Conservation (phyloP, 306 rosid genomes). For the Fragaria iinumae region DNA sequence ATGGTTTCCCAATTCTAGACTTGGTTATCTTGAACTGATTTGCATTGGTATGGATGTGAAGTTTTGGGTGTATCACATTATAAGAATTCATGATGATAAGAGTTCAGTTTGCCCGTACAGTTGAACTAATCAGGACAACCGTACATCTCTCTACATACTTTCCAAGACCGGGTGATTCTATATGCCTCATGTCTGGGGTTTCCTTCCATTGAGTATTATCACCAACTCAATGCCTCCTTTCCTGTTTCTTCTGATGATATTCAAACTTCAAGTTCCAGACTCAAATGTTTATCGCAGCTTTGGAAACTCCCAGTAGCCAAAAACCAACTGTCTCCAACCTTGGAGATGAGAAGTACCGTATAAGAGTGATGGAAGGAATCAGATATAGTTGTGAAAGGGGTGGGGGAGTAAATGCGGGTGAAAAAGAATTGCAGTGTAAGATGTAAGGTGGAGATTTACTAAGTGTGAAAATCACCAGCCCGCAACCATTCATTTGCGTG, state of each 20-base stretch:
- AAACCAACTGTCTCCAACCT: neutral
- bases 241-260: neutral
- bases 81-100: neutral
- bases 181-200: neutral
- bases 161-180: too few species aligned
- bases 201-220: neutral
- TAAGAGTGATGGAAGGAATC: neutral
- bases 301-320: neutral
- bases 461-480: neutral
- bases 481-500: neutral
- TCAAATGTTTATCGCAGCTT: neutral
- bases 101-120: neutral
- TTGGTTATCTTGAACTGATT: neutral
- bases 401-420: neutral
- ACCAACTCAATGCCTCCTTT: neutral
- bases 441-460: neutral
- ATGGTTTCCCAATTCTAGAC: neutral
- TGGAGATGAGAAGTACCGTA: neutral
- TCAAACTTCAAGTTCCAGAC: neutral
- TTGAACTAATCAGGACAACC: neutral
- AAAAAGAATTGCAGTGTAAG: neutral
- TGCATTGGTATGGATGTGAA: neutral
- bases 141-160: too few species aligned
- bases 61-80: neutral
- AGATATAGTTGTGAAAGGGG: neutral